A percentile compares a stretch with the other conserved stretches of the same genome.
Evolutionary conservation across 225 moss, liverwort and hornwort genomes (phyloP).

Genomic region (Rhytidiadelphus loreus): DNA sequence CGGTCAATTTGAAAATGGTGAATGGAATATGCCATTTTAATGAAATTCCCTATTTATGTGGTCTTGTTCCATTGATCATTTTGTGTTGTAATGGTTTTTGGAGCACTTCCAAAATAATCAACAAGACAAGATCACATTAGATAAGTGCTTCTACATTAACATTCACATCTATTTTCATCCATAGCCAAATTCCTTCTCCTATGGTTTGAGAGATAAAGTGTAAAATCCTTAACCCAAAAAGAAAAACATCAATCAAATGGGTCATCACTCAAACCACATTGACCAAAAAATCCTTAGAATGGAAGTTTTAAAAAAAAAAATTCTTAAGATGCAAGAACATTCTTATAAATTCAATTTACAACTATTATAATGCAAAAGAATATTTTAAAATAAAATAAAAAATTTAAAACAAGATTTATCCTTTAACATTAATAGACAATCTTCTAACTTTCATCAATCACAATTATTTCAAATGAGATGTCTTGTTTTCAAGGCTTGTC

Average conservation of each 20-base stretch:
- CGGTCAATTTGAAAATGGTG: too few relatives aligned
- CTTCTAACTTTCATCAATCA: background rate
- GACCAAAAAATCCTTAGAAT: background rate
- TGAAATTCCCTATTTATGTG: too few relatives aligned
- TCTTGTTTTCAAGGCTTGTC: background rate
- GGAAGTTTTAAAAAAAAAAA: too few relatives aligned
- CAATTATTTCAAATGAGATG: background rate
- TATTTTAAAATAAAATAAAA: background rate
- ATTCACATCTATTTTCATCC: background rate
- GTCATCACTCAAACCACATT: too few relatives aligned
- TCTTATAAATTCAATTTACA: background rate
- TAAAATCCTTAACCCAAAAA: background rate
- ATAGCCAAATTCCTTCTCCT: background rate
- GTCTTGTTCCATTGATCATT: background rate
- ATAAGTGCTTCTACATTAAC: background rate
- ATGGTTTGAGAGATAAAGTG: background rate
- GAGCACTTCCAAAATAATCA: background rate
- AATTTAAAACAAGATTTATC: background rate
- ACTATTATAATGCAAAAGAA: background rate
- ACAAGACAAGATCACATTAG: too few relatives aligned
- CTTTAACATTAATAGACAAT: background rate
- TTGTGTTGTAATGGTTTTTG: too few relatives aligned
- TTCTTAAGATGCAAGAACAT: fast-evolving
- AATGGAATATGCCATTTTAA: too few relatives aligned
- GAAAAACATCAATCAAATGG: too few relatives aligned